Evolutionary conservation across 1,139 yeast species (phyloP).

Genomic region (Groenewaldozyma auringiensis): DNA sequence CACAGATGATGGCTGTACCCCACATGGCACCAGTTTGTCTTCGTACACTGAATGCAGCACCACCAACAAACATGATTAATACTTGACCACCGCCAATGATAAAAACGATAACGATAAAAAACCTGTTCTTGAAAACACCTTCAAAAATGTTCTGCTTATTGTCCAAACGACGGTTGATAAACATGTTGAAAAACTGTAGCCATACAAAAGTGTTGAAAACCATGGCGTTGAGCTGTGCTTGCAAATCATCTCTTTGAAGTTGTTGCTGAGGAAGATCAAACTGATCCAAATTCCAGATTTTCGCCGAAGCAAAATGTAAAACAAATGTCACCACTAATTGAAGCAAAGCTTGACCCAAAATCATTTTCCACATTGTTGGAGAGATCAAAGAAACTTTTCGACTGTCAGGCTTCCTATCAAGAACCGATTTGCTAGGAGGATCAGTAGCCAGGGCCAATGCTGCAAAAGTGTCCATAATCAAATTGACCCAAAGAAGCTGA

Average conservation of each 20-base stretch:
- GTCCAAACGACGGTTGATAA: slow-evolving; percentile 86
- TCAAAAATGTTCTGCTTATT: slow-evolving; percentile 82
- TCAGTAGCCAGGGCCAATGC: slow-evolving; percentile 97
- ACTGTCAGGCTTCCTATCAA: slow-evolving; percentile 80
- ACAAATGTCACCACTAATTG: slow-evolving; percentile 75
- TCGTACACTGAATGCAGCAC: slow-evolving; percentile 81
- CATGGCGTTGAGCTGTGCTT: slow-evolving; percentile 64
- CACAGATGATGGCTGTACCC: slow-evolving; percentile 83
- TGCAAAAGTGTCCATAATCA: slow-evolving; percentile 97
- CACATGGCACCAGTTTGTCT: slow-evolving; percentile 79
- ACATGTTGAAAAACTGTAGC: slow-evolving; percentile 91
- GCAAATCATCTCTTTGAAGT: slow-evolving; percentile 10
- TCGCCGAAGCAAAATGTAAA: slow-evolving; percentile 68
- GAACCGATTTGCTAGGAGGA: slow-evolving; percentile 76
- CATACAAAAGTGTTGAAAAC: slow-evolving; percentile 95
- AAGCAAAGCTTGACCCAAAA: slow-evolving; percentile 71
- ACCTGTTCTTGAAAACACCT: slow-evolving; percentile 74
- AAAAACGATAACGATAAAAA: slow-evolving; percentile 61
- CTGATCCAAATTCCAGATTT: slow-evolving; percentile 42
- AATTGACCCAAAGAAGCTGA: slow-evolving; percentile 92
- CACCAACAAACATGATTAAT: slow-evolving; percentile 93
- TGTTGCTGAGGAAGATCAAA: slow-evolving; percentile 2
- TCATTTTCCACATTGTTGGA: slow-evolving; percentile 98
- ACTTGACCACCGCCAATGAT: slow-evolving; percentile 81
- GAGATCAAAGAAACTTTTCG: slow-evolving; percentile 74